A percentile compares a stretch with the other conserved stretches of the same genome.
Evolutionary conservation across 345 rosid species (phyloP).

Genomic region (Salix udensis): DNA sequence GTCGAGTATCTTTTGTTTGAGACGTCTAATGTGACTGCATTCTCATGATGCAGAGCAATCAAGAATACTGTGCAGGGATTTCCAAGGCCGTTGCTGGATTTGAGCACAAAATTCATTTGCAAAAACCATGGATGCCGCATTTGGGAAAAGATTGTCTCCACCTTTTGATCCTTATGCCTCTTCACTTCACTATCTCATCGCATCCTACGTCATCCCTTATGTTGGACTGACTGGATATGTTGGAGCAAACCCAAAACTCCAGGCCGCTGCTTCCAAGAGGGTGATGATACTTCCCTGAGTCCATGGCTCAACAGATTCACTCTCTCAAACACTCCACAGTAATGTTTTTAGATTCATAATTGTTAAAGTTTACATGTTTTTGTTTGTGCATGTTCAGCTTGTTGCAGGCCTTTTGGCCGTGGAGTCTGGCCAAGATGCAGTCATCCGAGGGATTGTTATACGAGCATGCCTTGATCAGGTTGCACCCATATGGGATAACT

Average conservation of each 20-base stretch:
- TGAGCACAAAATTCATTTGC: constrained; percentile 59
- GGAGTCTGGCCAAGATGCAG: constrained; percentile 79
- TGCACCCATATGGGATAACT: constrained; percentile 31
- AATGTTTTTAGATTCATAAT: too few relatives aligned
- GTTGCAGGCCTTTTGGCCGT: constrained; percentile 75
- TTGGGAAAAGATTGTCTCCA: constrained; percentile 46
- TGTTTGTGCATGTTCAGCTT: constrained; percentile 30
- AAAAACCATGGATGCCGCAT: constrained; percentile 45
- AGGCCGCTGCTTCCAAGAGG: constrained; percentile 39
- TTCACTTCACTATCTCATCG: constrained; percentile 54
- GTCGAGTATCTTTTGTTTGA: too few relatives aligned
- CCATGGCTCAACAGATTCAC: background rate
- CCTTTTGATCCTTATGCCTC: constrained; percentile 67
- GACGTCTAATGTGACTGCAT: background rate
- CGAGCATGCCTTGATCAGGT: constrained; percentile 23
- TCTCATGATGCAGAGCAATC: constrained; percentile 51
- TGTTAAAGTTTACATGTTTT: background rate
- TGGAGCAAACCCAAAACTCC: constrained; percentile 57
- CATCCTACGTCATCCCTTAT: constrained; percentile 65
- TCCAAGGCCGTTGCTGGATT: constrained; percentile 65
- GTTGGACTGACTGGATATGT: constrained; percentile 82
- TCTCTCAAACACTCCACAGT: background rate
- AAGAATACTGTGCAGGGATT: constrained; percentile 51
- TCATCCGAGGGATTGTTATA: constrained; percentile 56
- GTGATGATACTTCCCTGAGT: constrained; percentile 11